Evolutionary conservation across 2,329 filamentous ascomycete genomes (phyloP).

Genomic region (Pyrenochaeta sp.): DNA sequence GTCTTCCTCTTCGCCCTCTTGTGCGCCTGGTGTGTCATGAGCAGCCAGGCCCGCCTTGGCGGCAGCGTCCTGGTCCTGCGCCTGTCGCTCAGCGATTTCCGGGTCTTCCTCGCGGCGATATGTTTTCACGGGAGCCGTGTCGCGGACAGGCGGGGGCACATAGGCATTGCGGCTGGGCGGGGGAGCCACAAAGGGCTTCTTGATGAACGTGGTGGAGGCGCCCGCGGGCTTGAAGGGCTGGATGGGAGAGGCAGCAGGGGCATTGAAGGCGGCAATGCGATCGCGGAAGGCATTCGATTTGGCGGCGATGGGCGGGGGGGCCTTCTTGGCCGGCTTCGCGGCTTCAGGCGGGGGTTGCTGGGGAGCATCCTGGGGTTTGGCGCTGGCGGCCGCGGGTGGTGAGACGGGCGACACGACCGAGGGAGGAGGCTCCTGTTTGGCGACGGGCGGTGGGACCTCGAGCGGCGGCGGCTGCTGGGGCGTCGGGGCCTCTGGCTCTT

Average conservation of each 20-base stretch:
- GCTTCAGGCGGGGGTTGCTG: conserved; percentile 44
- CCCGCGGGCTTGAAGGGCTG: conserved; percentile 87
- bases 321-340: conserved; percentile 58
- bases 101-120: conserved; percentile 91
- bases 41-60: conserved; percentile 70
- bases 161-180: conserved; percentile 93
- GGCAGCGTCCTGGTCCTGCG: conserved; percentile 70
- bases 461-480: conserved; percentile 48
- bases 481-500: conserved; percentile 46
- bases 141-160: conserved; percentile 78
- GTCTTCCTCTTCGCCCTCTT: conserved; percentile 70
- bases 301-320: conserved; percentile 72
- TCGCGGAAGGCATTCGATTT: conserved; percentile 93
- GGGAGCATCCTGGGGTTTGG: conserved; percentile 25
- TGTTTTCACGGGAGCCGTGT: conserved; percentile 74
- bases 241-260: conserved; percentile 80
- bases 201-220: conserved; percentile 75
- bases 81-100: conserved; percentile 66
- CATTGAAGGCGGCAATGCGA: conserved; percentile 97
- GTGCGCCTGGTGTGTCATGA: conserved; percentile 48
- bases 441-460: conserved; percentile 32
- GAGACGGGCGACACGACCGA: conserved; percentile 42
- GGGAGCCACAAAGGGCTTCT: conserved; percentile 95
- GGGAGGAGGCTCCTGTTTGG: conserved; percentile 31
- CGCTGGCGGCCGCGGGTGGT: conserved; percentile 32